Percentiles rank a stretch among this genome's conserved stretches.
Evolutionary conservation across 306 rosid genomes (phyloP).

Genomic region (Abrus pulchellus): DNA sequence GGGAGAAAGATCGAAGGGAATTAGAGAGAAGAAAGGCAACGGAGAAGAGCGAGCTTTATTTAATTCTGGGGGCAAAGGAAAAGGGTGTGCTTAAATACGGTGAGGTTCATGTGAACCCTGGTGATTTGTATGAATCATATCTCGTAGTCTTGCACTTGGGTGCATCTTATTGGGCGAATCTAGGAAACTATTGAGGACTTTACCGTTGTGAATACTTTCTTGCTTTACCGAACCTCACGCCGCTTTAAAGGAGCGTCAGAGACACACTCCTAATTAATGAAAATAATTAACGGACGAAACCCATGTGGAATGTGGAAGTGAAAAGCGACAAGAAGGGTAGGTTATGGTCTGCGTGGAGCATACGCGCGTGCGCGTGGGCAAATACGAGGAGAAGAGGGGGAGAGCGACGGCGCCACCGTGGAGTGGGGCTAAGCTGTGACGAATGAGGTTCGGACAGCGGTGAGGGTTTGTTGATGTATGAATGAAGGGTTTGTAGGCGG

Average conservation of each 20-base stretch:
- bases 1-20: slow-evolving; percentile 47
- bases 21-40: slow-evolving; percentile 42
- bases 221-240: slow-evolving; percentile 50
- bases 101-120: slow-evolving; percentile 35
- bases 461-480: not conserved
- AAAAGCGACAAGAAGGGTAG: slow-evolving; percentile 29
- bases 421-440: not conserved
- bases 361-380: slow-evolving; percentile 33
- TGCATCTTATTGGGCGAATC: not conserved
- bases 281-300: slow-evolving; percentile 47
- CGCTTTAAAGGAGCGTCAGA: slow-evolving; percentile 44
- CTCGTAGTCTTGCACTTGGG: not conserved
- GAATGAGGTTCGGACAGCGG: slow-evolving; percentile 32
- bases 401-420: slow-evolving; percentile 40
- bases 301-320: slow-evolving; percentile 40
- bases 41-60: slow-evolving; percentile 52
- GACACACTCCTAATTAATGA: slow-evolving; percentile 37
- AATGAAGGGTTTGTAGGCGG: slow-evolving; percentile 6
- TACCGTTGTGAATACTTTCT: not conserved
- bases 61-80: slow-evolving; percentile 48
- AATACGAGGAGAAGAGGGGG: not conserved
- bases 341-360: slow-evolving; percentile 6
- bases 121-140: no score
- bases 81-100: not conserved
- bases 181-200: not conserved